Conservation (phyloP, 2,329 filamentous ascomycete genomes). For the Bretziella fagacearum region DNA sequence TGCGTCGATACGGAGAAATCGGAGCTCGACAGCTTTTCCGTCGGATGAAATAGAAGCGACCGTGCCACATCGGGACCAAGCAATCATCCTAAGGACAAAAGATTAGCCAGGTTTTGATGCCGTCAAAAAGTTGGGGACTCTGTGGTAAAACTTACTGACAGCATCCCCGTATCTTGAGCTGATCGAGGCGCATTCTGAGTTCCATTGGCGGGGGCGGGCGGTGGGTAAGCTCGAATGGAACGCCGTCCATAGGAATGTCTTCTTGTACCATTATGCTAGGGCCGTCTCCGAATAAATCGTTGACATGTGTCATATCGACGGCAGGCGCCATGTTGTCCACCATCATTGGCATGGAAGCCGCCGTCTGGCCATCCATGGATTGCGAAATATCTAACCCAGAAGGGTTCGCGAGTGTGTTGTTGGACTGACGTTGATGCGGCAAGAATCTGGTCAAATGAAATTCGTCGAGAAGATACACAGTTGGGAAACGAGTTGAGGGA, state of each 20-base stretch:
- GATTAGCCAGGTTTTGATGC: too few relatives aligned
- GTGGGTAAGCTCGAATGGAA: slow-evolving; percentile 34
- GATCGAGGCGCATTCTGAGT: slow-evolving; percentile 56
- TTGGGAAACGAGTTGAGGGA: too few relatives aligned
- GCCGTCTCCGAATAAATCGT: slow-evolving; percentile 62
- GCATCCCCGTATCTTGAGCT: slow-evolving; percentile 58
- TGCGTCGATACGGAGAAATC: slow-evolving; percentile 52
- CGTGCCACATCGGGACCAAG: slow-evolving; percentile 76
- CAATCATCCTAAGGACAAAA: slow-evolving; percentile 67
- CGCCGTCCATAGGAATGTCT: slow-evolving; percentile 26
- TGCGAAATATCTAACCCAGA: too few relatives aligned
- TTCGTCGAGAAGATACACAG: too few relatives aligned
- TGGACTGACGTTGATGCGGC: too few relatives aligned
- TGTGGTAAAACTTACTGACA: slow-evolving; percentile 74
- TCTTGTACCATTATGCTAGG: slow-evolving; percentile 8
- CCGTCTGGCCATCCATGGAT: slow-evolving; percentile 14
- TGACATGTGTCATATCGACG: slow-evolving; percentile 42
- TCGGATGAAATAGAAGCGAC: slow-evolving; percentile 67
- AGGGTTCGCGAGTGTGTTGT: too few relatives aligned
- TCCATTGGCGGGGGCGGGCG: slow-evolving; percentile 40
- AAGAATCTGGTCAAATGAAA: too few relatives aligned
- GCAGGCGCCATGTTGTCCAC: slow-evolving; percentile 23
- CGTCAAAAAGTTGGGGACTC: too few relatives aligned
- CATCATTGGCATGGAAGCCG: slow-evolving; percentile 3
- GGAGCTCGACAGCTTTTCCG: slow-evolving; percentile 52